phyloP scores from a whole-genome alignment of 2,329 filamentous ascomycete species.

The Penicillium concentricum region DNA sequence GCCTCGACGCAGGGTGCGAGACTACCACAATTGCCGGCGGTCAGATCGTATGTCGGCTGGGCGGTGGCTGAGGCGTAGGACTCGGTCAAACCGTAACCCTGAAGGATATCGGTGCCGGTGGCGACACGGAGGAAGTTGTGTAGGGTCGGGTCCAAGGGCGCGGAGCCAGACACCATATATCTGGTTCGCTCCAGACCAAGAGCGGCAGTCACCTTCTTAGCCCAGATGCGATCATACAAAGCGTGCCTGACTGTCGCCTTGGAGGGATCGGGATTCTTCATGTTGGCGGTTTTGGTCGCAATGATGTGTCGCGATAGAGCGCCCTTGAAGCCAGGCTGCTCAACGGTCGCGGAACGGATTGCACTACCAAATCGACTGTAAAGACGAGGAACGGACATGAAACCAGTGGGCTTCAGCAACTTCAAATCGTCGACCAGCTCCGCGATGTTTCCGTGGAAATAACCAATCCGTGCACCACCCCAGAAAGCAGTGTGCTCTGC shows the following conservation, averaged over 20 bases:
- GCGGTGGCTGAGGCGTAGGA: conserved; percentile 75
- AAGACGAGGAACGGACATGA: conserved; percentile 86
- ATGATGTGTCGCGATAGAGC: conserved; percentile 77
- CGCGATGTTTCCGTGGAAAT: conserved; percentile 88
- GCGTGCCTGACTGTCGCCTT: conserved; percentile 64
- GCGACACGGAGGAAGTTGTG: conserved; percentile 86
- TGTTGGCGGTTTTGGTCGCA: conserved; percentile 72
- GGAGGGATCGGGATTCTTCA: conserved; percentile 66
- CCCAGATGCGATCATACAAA: conserved; percentile 71
- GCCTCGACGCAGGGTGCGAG: conserved; percentile 67
- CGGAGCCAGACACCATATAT: conserved; percentile 81
- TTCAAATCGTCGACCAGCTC: conserved; percentile 91
- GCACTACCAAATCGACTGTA: conserved; percentile 87
- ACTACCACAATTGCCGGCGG: conserved; percentile 76
- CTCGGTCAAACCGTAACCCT: conserved; percentile 94
- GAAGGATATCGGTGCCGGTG: conserved; percentile 73
- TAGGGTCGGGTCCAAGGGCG: conserved; percentile 82
- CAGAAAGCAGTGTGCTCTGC: conserved; percentile 74
- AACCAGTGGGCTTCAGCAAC: conserved; percentile 74
- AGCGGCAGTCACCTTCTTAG: conserved; percentile 78
- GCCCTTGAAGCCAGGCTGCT: conserved; percentile 77
- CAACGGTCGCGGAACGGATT: conserved; percentile 74
- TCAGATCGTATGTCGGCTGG: conserved; percentile 70
- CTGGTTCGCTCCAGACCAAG: conserved; percentile 74
- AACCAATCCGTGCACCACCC: conserved; percentile 74